Evolutionary conservation across 2,329 filamentous ascomycete species (phyloP), one percentile per base, ranked within the genome.

Genomic region (Alternaria gansuensis): DNA sequence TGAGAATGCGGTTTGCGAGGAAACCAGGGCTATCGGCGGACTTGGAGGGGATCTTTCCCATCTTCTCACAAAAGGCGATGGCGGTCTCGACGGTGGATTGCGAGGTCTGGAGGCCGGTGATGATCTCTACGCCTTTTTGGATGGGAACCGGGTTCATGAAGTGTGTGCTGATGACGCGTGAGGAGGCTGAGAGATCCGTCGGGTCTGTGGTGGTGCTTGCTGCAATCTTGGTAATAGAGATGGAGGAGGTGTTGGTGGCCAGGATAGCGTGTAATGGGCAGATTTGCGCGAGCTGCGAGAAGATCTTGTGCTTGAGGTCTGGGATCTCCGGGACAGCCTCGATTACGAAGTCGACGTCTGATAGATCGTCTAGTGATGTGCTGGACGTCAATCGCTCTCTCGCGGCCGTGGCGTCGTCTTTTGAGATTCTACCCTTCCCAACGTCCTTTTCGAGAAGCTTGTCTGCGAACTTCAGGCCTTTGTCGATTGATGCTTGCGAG

Each of bases 91-190:
- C 81, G 1, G 95, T 98, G 61, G 87, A 85, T 67, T 88, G 82
- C 58, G 91, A 95, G 2, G 95, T 99, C 79, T 99, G 95, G 29
- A 99, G 83, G 29, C 93, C 95, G 51, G 91, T 89, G 76, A 99
- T 98, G 72, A 99, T 97, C 81, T 99, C 95, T 5, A 99, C 95
- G 51, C 95, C 95, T 79, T 97, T 97, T 76, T 98, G 95, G 31
- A 99, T 82, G 2, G 95, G 95, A 0, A 99, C 95, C 0, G 95
- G 95, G 83, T 99, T 99, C 95, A 99, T 99, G 80, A 99, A 99
- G 79, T 99, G 95, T 14, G 95, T 98, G 51, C 92, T 92, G 54
- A 99, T 88, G 9, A 99, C 95, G 46, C 95, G 90, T 5, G 92
- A 94, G 41, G 92, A 90, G 39, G 89, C 90, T 41, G 88, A 89